phyloP scores from a whole-genome alignment of 108 stramenopile genomes.

The Conticribra guillardii region DNA sequence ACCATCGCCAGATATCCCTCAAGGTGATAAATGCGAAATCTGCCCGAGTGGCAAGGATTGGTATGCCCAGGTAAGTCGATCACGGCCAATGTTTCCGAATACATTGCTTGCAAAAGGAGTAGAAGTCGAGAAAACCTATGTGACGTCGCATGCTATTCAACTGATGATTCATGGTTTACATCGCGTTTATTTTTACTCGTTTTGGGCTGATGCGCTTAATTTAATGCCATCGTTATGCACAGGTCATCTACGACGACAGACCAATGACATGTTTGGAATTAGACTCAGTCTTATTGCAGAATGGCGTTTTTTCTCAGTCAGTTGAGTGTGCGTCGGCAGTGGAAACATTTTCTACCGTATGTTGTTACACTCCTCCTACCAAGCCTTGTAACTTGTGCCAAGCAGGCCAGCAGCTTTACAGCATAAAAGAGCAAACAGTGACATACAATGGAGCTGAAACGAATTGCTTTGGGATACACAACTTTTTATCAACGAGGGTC shows the following conservation, averaged over 20 bases:
- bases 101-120: no score
- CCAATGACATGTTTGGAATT: slow-evolving; percentile 53
- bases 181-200: no score
- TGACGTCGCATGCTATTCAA: no score
- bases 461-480: slow-evolving; percentile 44
- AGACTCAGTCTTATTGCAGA: slow-evolving; percentile 34
- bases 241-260: slow-evolving; percentile 36
- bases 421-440: slow-evolving; percentile 33
- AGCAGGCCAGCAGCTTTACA: slow-evolving; percentile 31
- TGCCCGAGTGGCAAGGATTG: slow-evolving; percentile 52
- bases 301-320: slow-evolving; percentile 31
- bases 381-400: slow-evolving; percentile 43
- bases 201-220: no score
- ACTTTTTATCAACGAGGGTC: slow-evolving; percentile 38
- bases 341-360: slow-evolving; percentile 31
- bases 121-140: no score
- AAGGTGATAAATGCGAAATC: slow-evolving; percentile 48
- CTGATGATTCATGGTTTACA: no score
- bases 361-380: slow-evolving; percentile 47
- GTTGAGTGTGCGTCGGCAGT: slow-evolving; percentile 29
- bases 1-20: slow-evolving; percentile 35
- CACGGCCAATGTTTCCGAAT: no score
- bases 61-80: slow-evolving; percentile 50
- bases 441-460: slow-evolving; percentile 40
- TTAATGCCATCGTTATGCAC: slow-evolving; percentile 53